Conservation (phyloP, 352 stramenopile genomes). For the Plasmopara halstedii region DNA sequence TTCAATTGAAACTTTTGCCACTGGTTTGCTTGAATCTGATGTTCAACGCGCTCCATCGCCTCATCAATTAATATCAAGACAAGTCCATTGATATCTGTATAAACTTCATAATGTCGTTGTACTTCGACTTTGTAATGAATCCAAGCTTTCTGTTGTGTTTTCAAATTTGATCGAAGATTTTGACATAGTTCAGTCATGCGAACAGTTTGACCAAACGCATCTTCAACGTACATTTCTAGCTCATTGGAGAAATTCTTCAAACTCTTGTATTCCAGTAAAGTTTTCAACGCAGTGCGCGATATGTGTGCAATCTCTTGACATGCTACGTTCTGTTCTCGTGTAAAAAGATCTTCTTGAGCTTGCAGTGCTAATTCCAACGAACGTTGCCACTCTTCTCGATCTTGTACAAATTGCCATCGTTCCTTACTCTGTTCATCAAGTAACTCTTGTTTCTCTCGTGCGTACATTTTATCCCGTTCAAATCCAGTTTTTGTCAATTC, state of each 20-base stretch:
- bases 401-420: constrained; percentile 20
- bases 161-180: constrained; percentile 5
- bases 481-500: constrained; percentile 21
- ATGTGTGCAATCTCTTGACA: constrained; percentile 21
- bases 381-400: constrained; percentile 14
- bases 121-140: constrained; percentile 12
- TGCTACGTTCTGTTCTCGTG: constrained; percentile 6
- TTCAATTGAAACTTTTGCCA: constrained; percentile 18
- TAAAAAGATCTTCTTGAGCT: constrained; percentile 43
- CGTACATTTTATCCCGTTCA: constrained; percentile 11
- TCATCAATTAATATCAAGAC: constrained; percentile 33
- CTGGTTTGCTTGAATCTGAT: constrained; percentile 10
- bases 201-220: constrained; percentile 20
- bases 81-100: constrained; percentile 18
- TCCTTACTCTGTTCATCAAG: constrained; percentile 19
- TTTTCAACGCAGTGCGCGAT: constrained; percentile 5
- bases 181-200: constrained; percentile 11
- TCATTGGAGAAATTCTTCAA: constrained; percentile 21
- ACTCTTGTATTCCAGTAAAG: not conserved
- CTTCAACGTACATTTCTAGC: constrained; percentile 37
- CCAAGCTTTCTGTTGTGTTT: constrained; percentile 11
- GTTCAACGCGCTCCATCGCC: constrained; percentile 38
- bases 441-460: constrained; percentile 8
- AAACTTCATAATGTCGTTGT: constrained; percentile 4
- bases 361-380: constrained; percentile 32